These are phyloP conservation scores for Metarhizium album DNA, from an alignment of 2,329 filamentous ascomycete species.

Conservation along the genomic window DNA sequence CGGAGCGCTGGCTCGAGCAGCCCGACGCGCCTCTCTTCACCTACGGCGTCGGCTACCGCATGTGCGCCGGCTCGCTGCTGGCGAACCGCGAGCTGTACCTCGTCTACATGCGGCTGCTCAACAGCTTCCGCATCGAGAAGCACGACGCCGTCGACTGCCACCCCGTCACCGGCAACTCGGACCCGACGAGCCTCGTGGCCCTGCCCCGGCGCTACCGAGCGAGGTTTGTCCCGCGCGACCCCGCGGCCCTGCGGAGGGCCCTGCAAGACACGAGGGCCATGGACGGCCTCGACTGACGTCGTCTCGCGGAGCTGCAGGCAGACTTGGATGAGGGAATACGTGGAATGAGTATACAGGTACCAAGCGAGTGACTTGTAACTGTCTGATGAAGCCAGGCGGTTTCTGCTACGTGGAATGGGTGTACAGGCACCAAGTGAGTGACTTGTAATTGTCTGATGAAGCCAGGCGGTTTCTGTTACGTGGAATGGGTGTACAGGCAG, in stretches of 20 bases:
- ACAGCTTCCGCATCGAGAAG: slow-evolving; percentile 47
- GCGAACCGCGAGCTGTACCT: slow-evolving; percentile 47
- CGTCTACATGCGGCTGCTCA: slow-evolving; percentile 50
- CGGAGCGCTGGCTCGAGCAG: slow-evolving; percentile 21
- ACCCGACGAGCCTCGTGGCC: slow-evolving; percentile 51
- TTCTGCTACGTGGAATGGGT: too few species aligned
- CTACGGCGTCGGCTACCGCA: slow-evolving; percentile 55
- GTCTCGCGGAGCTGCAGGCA: too few species aligned
- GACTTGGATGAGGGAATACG: too few species aligned
- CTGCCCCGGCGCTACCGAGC: slow-evolving; percentile 49
- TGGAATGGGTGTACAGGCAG: too few species aligned
- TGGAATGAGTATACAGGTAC: too few species aligned
- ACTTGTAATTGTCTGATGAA: too few species aligned
- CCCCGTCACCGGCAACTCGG: slow-evolving; percentile 47
- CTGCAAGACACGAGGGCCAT: neutral
- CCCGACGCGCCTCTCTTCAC: slow-evolving; percentile 55
- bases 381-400: too few species aligned
- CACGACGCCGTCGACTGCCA: slow-evolving; percentile 45
- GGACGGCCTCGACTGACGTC: neutral
- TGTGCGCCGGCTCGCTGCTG: slow-evolving; percentile 44
- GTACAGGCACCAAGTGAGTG: too few species aligned
- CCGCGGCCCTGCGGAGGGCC: neutral
- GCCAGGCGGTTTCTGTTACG: too few species aligned
- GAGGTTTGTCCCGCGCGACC: slow-evolving; percentile 41
- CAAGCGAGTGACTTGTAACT: too few species aligned